phyloP scores from a whole-genome alignment of 2,329 filamentous ascomycete genomes.

The Sodiomyces alkalinus region DNA sequence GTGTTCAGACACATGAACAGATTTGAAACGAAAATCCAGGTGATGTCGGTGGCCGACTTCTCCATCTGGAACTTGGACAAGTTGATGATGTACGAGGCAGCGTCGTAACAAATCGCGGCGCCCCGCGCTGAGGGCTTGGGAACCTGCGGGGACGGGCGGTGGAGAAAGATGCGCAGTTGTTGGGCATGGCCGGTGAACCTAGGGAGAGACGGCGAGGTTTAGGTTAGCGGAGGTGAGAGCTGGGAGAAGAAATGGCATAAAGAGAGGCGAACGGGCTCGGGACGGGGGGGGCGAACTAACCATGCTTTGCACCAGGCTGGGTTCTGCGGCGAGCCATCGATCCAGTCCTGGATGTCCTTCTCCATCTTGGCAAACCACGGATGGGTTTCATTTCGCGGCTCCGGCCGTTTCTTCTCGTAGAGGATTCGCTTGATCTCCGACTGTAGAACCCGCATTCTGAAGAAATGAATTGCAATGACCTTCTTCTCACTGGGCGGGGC shows the following conservation, averaged over 20 bases:
- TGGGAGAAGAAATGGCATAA: background rate
- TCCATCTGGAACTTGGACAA: slow-evolving; percentile 70
- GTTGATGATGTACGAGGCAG: slow-evolving; percentile 66
- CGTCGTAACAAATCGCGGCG: slow-evolving; percentile 69
- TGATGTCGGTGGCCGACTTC: slow-evolving; percentile 63
- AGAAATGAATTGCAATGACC: slow-evolving; percentile 79
- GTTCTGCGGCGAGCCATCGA: slow-evolving; percentile 58
- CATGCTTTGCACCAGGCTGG: slow-evolving; percentile 61
- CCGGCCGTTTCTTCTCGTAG: slow-evolving; percentile 68
- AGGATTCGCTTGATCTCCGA: slow-evolving; percentile 75
- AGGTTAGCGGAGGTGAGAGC: too few relatives aligned
- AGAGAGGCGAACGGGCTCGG: too few relatives aligned
- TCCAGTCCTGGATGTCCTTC: slow-evolving; percentile 64
- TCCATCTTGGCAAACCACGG: slow-evolving; percentile 80
- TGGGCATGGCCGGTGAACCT: slow-evolving; percentile 61
- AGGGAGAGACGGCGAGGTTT: slow-evolving; percentile 4
- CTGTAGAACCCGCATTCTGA: slow-evolving; percentile 78
- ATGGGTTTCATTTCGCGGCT: slow-evolving; percentile 65
- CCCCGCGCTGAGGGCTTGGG: slow-evolving; percentile 70
- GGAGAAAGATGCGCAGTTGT: slow-evolving; percentile 77
- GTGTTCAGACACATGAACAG: slow-evolving; percentile 89
- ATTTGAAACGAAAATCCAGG: slow-evolving; percentile 82
- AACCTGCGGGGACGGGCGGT: slow-evolving; percentile 82
- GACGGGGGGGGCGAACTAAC: slow-evolving; percentile 31
- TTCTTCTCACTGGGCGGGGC: slow-evolving; percentile 69